These are phyloP conservation scores for Candida verbasci DNA, from an alignment of 805 yeast species.

Conservation along the genomic window DNA sequence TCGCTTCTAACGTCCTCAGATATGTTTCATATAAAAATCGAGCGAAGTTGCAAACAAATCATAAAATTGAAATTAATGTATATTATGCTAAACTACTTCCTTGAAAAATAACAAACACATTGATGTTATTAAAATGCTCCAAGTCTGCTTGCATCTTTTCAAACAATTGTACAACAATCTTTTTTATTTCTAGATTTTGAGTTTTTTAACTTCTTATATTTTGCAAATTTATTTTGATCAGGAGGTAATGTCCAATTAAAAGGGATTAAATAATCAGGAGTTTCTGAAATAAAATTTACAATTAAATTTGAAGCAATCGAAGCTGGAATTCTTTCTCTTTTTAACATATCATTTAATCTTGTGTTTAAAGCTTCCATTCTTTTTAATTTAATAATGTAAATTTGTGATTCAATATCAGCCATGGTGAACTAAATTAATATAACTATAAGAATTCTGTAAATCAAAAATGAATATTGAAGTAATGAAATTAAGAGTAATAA, in stretches of 20 bases:
- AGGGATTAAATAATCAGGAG: conserved; percentile 46
- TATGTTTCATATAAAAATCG: too few species aligned
- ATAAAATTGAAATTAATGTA: too few species aligned
- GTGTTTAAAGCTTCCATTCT: conserved; percentile 55
- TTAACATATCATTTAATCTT: conserved; percentile 47
- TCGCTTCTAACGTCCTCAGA: too few species aligned
- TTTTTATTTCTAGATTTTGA: not conserved
- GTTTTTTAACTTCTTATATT: conserved; percentile 16
- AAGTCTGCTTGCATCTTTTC: too few species aligned
- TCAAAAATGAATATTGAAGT: not conserved
- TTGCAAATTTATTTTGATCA: conserved; percentile 29
- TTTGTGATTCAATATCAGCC: conserved; percentile 29
- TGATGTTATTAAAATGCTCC: too few species aligned
- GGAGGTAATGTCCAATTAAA: conserved; percentile 37
- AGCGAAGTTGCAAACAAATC: too few species aligned
- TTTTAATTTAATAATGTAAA: conserved; percentile 54
- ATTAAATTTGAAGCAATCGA: conserved; percentile 55
- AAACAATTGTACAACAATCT: too few species aligned
- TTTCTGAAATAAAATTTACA: conserved; percentile 38
- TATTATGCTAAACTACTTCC: too few species aligned
- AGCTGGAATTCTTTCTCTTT: conserved; percentile 57
- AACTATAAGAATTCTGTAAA: not conserved
- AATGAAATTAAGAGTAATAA: too few species aligned
- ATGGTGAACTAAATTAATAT: not conserved
- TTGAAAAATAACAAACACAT: too few species aligned